Evolutionary conservation across 1,139 yeast genomes (phyloP), one percentile per base, ranked within the genome.

Genomic region (Debaryomyces sp.): DNA sequence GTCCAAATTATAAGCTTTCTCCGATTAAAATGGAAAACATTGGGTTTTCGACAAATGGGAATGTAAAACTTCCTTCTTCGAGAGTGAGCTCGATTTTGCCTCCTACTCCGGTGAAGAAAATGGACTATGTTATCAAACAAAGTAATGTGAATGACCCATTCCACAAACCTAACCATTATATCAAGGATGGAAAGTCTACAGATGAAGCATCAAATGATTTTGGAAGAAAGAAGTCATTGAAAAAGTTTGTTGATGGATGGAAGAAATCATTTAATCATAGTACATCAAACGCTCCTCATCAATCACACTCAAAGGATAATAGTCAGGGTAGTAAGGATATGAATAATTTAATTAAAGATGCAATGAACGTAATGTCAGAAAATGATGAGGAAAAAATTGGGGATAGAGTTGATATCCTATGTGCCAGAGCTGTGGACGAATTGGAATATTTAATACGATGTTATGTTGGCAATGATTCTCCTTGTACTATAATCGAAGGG

Each of bases 391-490:
- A 51, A 12, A 55, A 57, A 13, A 64, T 73, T 15, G 75, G 76
- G 5, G 74, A 74, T 3, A 77, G 85, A 54, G 78, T 86, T 47
- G 97, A 90, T 66, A 73, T 88, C 12, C 70, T 90, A 49, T 85
- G 95, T 62, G 94, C 95, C 2, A 73, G 95, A 55, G 86, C 89
- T 1, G 78, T 89, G 37, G 89, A 87, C 56, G 96, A 90, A 62
- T 80, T 89, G 53, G 81, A 80, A 54, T 75, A 60, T 50, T 65
- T 76, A 46, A 71, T 76, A 27, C 51, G 77, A 21, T 70, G 63
- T 54, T 75, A 71, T 51, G 59, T 71, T 23, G 58, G 60, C 30
- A 58, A 57, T 47, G 70, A 66, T 21, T 48, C 60, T 1, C 40
- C 59, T 2, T 52, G 60, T 9, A 60, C 66, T 4, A 63, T 66